Evolutionary conservation across 305 asterid genomes (phyloP).

Genomic region (Vinca major): DNA sequence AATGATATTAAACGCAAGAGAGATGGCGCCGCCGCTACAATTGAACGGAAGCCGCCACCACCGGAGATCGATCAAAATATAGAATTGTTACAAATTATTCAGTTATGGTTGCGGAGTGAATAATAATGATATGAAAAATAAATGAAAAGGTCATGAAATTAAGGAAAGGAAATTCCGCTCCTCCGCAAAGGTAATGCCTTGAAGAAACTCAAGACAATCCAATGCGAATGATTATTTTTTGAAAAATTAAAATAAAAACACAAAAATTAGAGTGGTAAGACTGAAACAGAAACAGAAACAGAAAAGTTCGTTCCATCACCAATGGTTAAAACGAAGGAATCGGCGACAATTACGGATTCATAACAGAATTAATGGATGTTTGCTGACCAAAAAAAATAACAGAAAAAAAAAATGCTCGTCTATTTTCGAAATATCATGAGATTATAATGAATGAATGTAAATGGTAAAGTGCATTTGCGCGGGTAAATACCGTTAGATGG

Average conservation of each 20-base stretch:
- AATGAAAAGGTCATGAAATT: neutral
- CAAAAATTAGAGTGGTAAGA: neutral
- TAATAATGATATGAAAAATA: neutral
- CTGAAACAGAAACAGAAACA: neutral
- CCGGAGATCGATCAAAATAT: neutral
- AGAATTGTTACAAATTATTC: neutral
- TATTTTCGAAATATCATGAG: too few species aligned
- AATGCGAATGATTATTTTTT: neutral
- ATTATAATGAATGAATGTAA: too few species aligned
- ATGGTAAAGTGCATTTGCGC: too few species aligned
- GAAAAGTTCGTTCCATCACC: neutral
- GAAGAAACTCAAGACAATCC: constrained; percentile 3
- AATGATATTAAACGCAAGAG: neutral
- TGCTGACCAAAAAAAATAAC: neutral
- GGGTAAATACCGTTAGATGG: neutral
- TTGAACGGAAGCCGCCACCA: constrained; percentile 6
- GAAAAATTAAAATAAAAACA: neutral
- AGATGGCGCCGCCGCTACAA: constrained; percentile 13
- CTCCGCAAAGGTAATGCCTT: constrained; percentile 5
- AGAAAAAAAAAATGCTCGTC: neutral
- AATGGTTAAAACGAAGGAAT: neutral
- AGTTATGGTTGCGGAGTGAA: neutral
- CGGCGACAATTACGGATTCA: neutral
- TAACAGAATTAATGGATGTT: too few species aligned
- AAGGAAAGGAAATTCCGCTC: neutral